These are phyloP conservation scores for Sporothrix brasiliensis DNA, from an alignment of 2,329 filamentous ascomycete genomes.

Conservation along the genomic window DNA sequence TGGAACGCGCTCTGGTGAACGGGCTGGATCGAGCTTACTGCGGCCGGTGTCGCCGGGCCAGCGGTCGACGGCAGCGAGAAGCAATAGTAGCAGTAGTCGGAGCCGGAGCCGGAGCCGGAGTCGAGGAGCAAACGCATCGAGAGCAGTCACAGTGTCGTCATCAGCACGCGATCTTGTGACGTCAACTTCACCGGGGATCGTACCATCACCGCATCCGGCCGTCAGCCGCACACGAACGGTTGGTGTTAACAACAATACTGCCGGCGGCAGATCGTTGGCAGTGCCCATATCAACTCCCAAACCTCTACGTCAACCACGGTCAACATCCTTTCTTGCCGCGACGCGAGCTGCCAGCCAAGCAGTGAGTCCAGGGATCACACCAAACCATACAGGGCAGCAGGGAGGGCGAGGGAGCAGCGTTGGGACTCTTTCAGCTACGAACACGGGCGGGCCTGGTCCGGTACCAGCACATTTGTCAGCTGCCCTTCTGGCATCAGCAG, in stretches of 20 bases:
- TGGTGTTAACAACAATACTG: background rate
- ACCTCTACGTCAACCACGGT: constrained; percentile 39
- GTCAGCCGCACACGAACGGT: background rate
- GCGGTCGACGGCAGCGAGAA: constrained; percentile 26
- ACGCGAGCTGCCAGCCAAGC: constrained; percentile 62
- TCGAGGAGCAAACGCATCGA: background rate
- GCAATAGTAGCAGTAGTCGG: constrained; percentile 13
- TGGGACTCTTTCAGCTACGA: background rate
- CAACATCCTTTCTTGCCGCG: constrained; percentile 63
- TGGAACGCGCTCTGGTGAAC: background rate
- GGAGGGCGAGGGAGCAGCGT: background rate
- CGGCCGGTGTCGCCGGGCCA: constrained; percentile 35
- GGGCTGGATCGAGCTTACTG: constrained; percentile 35
- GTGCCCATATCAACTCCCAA: background rate
- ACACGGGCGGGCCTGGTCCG: background rate
- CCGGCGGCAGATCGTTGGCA: background rate
- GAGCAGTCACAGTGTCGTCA: background rate
- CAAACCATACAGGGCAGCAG: constrained; percentile 45
- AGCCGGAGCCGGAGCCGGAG: constrained; percentile 29
- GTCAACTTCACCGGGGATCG: background rate
- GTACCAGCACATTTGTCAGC: constrained; percentile 28
- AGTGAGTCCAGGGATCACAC: constrained; percentile 43
- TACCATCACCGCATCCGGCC: background rate
- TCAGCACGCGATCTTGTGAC: background rate
- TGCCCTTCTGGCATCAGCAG: constrained; percentile 27